Evolutionary conservation across 805 yeast species (phyloP).

Genomic region (Myxozyma monticola): DNA sequence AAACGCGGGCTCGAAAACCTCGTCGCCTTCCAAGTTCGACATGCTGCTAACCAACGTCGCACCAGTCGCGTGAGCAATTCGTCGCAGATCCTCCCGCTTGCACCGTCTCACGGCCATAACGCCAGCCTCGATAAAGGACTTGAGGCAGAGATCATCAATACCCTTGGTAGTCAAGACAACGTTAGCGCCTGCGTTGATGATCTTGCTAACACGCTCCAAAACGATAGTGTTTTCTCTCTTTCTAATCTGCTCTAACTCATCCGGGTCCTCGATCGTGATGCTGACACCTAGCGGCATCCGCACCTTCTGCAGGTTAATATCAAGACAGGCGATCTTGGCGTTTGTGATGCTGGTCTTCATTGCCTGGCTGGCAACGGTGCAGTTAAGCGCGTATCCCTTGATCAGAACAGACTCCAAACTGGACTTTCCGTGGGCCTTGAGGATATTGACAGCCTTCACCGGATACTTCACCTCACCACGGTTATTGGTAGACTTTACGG

Average conservation of each 20-base stretch:
- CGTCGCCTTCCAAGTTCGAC: conserved; percentile 95
- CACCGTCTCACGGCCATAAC: conserved; percentile 97
- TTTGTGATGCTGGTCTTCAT: conserved; percentile 71
- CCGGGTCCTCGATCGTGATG: conserved; percentile 95
- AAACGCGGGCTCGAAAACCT: conserved; percentile 79
- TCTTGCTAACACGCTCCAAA: conserved; percentile 76
- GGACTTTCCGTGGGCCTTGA: conserved; percentile 96
- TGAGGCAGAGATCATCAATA: conserved; percentile 87
- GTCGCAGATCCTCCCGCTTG: conserved; percentile 91
- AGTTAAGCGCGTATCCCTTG: conserved; percentile 92
- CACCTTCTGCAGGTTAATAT: conserved; percentile 91
- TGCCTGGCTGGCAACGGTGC: conserved; percentile 96
- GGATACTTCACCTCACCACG: conserved; percentile 93
- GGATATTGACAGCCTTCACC: conserved; percentile 91
- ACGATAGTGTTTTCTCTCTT: conserved; percentile 85
- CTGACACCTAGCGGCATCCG: conserved; percentile 98
- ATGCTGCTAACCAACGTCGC: conserved; percentile 84
- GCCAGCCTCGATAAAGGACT: conserved; percentile 86
- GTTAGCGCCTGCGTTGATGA: conserved; percentile 85
- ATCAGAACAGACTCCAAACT: conserved; percentile 82
- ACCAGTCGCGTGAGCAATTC: conserved; percentile 98
- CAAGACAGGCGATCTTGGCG: conserved; percentile 85
- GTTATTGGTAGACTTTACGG: conserved; percentile 84
- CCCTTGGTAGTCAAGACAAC: conserved; percentile 93
- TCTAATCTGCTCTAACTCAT: conserved; percentile 89